Conservation (phyloP, 345 rosid species). For the Capsella bursapastoris region DNA sequence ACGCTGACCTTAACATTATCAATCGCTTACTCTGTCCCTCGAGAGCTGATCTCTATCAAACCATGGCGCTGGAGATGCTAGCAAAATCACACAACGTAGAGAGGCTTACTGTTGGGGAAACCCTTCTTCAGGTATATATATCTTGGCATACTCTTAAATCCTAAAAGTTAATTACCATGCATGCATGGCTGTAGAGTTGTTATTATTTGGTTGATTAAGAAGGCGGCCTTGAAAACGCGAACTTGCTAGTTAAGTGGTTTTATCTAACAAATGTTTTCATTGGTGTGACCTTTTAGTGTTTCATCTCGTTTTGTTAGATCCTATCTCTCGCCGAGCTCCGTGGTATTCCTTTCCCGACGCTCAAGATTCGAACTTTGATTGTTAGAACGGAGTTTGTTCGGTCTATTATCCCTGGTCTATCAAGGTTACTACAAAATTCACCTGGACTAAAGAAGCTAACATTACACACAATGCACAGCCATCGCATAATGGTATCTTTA, state of each 20-base stretch:
- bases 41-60: not conserved
- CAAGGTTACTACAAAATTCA: slow-evolving; percentile 31
- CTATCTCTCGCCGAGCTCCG: slow-evolving; percentile 21
- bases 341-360: slow-evolving; percentile 21
- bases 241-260: not conserved
- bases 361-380: slow-evolving; percentile 8
- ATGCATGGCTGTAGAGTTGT: not conserved
- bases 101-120: slow-evolving; percentile 28
- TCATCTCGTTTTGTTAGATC: slow-evolving; percentile 21
- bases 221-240: not conserved
- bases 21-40: fast-evolving
- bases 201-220: not conserved
- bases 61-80: slow-evolving; percentile 11
- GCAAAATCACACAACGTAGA: slow-evolving; percentile 15
- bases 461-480: slow-evolving; percentile 8
- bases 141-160: not conserved
- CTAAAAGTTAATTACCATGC: not conserved
- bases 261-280: not conserved
- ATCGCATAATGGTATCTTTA: slow-evolving; percentile 2
- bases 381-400: slow-evolving; percentile 18
- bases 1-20: slow-evolving; percentile 1
- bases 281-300: not conserved
- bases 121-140: slow-evolving; percentile 24
- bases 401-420: slow-evolving; percentile 31
- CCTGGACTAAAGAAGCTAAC: slow-evolving; percentile 39